phyloP scores from a whole-genome alignment of 2,329 filamentous ascomycete genomes.

The Ciborinia camelliae region DNA sequence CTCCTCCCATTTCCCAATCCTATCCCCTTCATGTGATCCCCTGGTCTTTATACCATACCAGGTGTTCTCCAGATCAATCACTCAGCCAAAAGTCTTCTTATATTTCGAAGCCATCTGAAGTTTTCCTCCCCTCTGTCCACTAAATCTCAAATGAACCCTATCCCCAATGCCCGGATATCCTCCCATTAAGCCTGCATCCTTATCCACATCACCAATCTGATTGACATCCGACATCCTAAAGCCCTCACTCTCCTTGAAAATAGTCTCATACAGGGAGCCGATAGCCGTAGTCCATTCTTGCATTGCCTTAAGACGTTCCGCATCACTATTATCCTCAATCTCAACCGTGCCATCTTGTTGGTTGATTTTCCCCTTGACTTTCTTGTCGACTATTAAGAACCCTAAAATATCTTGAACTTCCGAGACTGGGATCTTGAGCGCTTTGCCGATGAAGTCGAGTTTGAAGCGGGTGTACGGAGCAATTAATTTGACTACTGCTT shows the following conservation, averaged over 20 bases:
- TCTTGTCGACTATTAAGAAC: conserved; percentile 86
- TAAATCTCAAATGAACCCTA: neutral
- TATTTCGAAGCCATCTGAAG: neutral
- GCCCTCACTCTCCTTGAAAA: conserved; percentile 77
- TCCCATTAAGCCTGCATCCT: neutral
- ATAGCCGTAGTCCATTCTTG: conserved; percentile 70
- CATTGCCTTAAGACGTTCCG: conserved; percentile 70
- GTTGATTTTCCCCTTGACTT: conserved; percentile 84
- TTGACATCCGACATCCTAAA: conserved; percentile 43
- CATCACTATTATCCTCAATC: conserved; percentile 71
- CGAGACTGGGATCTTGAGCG: conserved; percentile 77
- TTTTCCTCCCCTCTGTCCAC: conserved; percentile 2
- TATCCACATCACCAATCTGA: conserved; percentile 20
- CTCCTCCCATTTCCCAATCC: neutral
- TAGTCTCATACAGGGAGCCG: conserved; percentile 61
- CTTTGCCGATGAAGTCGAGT: conserved; percentile 79
- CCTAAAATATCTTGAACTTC: conserved; percentile 96
- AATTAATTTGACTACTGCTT: conserved; percentile 88
- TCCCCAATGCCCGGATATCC: neutral
- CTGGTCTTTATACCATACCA: neutral
- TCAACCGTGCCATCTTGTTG: conserved; percentile 81
- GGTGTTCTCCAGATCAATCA: neutral
- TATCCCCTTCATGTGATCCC: neutral
- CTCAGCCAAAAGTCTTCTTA: neutral
- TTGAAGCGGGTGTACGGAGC: conserved; percentile 93